phyloP scores from a whole-genome alignment of 352 stramenopile genomes.

The Aphanomyces invadans region DNA sequence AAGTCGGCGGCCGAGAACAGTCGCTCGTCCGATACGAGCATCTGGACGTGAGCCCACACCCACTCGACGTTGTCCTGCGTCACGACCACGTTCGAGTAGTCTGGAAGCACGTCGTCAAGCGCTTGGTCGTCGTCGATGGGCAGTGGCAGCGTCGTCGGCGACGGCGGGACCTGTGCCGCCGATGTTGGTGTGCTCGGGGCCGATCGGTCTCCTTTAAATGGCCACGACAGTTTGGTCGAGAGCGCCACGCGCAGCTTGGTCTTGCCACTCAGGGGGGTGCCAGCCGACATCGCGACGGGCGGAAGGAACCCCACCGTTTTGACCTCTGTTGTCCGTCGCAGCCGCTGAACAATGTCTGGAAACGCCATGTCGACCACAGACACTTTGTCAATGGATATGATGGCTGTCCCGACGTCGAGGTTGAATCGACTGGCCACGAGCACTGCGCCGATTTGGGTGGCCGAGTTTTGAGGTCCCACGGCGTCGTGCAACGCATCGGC shows the following conservation, averaged over 20 bases:
- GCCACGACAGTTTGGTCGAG: neutral
- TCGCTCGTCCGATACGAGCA: conserved; percentile 59
- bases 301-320: too few relatives aligned
- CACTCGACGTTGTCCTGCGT: conserved; percentile 46
- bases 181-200: neutral
- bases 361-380: conserved; percentile 40
- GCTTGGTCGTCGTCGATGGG: neutral
- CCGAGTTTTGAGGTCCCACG: conserved; percentile 43
- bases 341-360: conserved; percentile 48
- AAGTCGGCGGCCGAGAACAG: conserved; percentile 61
- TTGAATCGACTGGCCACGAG: conserved; percentile 21
- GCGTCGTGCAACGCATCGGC: conserved; percentile 39
- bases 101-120: conserved; percentile 29
- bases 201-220: neutral
- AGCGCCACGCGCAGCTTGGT: neutral
- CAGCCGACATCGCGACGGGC: neutral
- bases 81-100: conserved; percentile 52
- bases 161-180: too few relatives aligned
- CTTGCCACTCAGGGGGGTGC: too few relatives aligned
- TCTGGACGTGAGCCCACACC: conserved; percentile 63
- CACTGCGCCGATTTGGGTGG: conserved; percentile 39
- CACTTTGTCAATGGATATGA: neutral
- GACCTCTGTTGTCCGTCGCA: conserved; percentile 39
- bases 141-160: neutral
- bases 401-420: neutral